Evolutionary conservation across 148 eudicot species (phyloP).

Genomic region (Chenopodium berlandieri): DNA sequence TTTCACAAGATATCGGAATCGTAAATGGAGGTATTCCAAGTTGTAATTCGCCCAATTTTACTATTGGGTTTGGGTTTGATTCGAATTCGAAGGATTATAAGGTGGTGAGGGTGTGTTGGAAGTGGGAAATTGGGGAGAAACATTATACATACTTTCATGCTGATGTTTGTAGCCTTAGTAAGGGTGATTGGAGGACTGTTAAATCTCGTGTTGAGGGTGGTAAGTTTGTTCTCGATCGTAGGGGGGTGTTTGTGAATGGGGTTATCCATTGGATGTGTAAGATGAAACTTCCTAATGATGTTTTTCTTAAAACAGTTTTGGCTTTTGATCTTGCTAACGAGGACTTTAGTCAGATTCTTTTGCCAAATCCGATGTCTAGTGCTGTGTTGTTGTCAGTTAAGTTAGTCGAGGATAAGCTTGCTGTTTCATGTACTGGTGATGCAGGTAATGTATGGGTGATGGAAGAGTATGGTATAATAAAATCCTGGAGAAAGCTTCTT

Average conservation of each 20-base stretch:
- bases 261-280: slow-evolving; percentile 21
- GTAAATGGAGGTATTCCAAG: no score
- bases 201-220: not conserved
- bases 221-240: not conserved
- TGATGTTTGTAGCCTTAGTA: slow-evolving; percentile 21
- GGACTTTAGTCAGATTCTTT: not conserved
- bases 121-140: slow-evolving; percentile 2
- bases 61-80: slow-evolving; percentile 24
- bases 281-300: not conserved
- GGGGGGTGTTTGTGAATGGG: slow-evolving; percentile 23
- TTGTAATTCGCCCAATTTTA: not conserved
- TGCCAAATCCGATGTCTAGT: slow-evolving; percentile 11
- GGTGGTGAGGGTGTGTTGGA: slow-evolving; percentile 18
- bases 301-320: slow-evolving; percentile 1
- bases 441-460: slow-evolving; percentile 25
- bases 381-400: slow-evolving; percentile 15
- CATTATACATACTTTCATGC: not conserved
- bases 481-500: slow-evolving; percentile 23
- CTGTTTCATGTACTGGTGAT: slow-evolving; percentile 20
- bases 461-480: slow-evolving; percentile 18
- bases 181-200: slow-evolving; percentile 12
- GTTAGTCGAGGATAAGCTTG: slow-evolving; percentile 25
- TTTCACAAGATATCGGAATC: no score
- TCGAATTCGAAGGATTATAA: slow-evolving; percentile 22
- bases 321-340: slow-evolving; percentile 16